These are phyloP conservation scores for Gryganskiella cystojenkinii DNA, from an alignment of 192 early-diverging fungal species.

Conservation along the genomic window DNA sequence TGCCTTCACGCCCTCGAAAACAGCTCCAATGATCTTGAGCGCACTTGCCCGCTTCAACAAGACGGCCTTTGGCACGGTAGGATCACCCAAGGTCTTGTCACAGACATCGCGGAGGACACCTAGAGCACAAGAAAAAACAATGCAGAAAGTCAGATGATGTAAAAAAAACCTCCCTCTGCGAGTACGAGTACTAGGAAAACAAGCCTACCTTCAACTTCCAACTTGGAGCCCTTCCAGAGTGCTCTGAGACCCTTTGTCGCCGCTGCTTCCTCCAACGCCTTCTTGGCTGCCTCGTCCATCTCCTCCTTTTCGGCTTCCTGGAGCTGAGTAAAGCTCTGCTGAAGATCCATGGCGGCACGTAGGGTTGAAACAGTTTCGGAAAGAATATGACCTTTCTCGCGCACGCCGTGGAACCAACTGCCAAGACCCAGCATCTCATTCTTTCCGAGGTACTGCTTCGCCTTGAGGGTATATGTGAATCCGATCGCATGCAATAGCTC, in stretches of 20 bases:
- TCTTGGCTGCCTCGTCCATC: constrained; percentile 72
- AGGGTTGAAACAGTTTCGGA: constrained; percentile 92
- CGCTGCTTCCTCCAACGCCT: constrained; percentile 74
- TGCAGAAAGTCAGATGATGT: neutral
- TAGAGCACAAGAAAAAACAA: constrained; percentile 2
- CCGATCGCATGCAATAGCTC: constrained; percentile 95
- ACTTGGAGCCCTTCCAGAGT: constrained; percentile 92
- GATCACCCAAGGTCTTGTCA: constrained; percentile 82
- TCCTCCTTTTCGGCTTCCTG: constrained; percentile 91
- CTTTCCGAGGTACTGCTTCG: constrained; percentile 82
- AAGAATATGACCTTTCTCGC: constrained; percentile 94
- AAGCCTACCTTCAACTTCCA: constrained; percentile 86
- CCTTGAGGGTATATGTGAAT: constrained; percentile 89
- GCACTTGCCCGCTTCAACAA: constrained; percentile 79
- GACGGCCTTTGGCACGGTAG: constrained; percentile 62
- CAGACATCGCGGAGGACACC: constrained; percentile 92
- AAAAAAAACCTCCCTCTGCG: neutral
- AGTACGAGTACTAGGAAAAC: neutral
- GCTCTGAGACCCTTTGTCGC: constrained; percentile 85
- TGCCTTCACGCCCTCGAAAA: constrained; percentile 79
- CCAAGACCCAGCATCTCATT: constrained; percentile 79
- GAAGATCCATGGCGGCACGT: constrained; percentile 92
- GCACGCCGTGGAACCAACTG: constrained; percentile 74
- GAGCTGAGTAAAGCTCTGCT: constrained; percentile 89
- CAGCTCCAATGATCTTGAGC: constrained; percentile 85